Evolutionary conservation across 352 stramenopile genomes (phyloP), one percentile per base, ranked within the genome.

Genomic region (Pythium aristosporum): DNA sequence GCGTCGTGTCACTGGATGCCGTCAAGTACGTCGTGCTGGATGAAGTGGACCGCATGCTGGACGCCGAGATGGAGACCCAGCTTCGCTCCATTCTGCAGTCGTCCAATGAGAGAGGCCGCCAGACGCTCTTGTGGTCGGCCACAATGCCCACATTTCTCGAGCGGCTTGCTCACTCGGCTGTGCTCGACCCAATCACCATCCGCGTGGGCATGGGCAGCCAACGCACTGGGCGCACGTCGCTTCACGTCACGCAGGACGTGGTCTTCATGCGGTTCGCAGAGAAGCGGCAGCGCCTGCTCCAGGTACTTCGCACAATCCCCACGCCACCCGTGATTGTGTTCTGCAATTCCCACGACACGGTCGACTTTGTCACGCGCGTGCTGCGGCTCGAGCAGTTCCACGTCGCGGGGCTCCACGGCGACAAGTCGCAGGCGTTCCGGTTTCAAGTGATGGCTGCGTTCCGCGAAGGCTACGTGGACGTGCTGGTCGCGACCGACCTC

Each of bases 41-140:
- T 68, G 98, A 99, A 70, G 96, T 96, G 5, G 98, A 99, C 72
- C 88, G 96, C 47, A 82, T 99, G 53, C 87, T 99, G 34, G 94
- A 99, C 60, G 72, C 74, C 12, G 82, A 82, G 28, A 96, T 98
- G 72, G 72, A 98, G 34, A 72, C 73, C 16, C 96, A 99, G 73
- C 79, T 99, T 55, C 94, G 98, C 53, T 78, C 83, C 44, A 97
- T 99, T 58, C 76, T 99, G 13, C 76, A 80, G 4, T 55, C 85
- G 21, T 72, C 94, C 61, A 91, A 96, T 51, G 46, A 69, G 32
- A 64, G 72, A 30, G 41, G 48, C 2, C 75, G 87, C 2, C 92
- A 97, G 57, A 96, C 95, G 9, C 74, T 94, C 25, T 69, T 99
- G 8, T 98, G 99, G 73, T 98, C 86, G 34, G 98, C 98, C 10